Conservation (phyloP, 768 basidiomycete species). For the Mrakia gelida region DNA sequence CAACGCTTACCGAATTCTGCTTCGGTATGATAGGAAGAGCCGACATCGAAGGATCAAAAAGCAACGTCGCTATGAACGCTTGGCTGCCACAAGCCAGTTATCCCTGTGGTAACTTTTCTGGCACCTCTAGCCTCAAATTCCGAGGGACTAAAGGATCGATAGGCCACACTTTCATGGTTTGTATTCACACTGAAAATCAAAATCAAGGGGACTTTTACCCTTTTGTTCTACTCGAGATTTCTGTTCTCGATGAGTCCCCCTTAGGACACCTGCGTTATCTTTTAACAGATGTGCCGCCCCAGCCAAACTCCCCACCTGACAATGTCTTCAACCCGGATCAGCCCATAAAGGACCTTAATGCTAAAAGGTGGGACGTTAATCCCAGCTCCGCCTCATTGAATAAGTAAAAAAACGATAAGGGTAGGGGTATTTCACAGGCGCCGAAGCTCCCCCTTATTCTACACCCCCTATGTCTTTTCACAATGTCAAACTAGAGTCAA, state of each 20-base stretch:
- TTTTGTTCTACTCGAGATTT: slow-evolving; percentile 75
- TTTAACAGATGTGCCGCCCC: slow-evolving; percentile 76
- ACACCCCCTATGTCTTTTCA: slow-evolving; percentile 77
- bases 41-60: slow-evolving; percentile 78
- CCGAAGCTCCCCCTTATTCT: slow-evolving; percentile 76
- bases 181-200: slow-evolving; percentile 77
- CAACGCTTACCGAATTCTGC: slow-evolving; percentile 75
- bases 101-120: slow-evolving; percentile 75
- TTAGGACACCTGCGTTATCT: slow-evolving; percentile 76
- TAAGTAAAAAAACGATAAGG: slow-evolving; percentile 76
- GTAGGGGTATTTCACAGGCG: slow-evolving; percentile 76
- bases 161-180: slow-evolving; percentile 79
- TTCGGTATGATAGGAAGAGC: slow-evolving; percentile 77
- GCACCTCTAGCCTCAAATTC: slow-evolving; percentile 76
- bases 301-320: slow-evolving; percentile 79
- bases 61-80: slow-evolving; percentile 78
- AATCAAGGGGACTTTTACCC: slow-evolving; percentile 75
- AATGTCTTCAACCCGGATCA: slow-evolving; percentile 69
- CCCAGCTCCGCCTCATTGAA: slow-evolving; percentile 69
- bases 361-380: slow-evolving; percentile 67
- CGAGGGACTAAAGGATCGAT: slow-evolving; percentile 76
- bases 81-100: slow-evolving; percentile 77
- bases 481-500: slow-evolving; percentile 83
- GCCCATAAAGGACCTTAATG: slow-evolving; percentile 64
- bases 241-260: slow-evolving; percentile 73